Evolutionary conservation across 345 rosid genomes (phyloP), one percentile per base, ranked within the genome.

Genomic region (Hypericum androsaemum): DNA sequence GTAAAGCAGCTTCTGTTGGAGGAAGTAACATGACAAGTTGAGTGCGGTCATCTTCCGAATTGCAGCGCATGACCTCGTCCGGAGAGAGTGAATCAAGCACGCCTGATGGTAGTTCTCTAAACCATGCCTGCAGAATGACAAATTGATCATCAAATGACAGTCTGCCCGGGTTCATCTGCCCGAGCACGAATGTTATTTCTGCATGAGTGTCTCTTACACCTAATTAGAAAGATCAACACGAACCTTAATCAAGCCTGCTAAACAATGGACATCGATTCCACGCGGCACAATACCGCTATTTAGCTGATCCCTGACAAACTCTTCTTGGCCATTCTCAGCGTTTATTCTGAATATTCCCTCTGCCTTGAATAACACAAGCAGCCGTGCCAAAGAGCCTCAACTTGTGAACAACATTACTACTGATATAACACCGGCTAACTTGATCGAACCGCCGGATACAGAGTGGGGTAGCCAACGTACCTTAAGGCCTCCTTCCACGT

Each of bases 331-430:
- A 45, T 86, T 86, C 60, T 83, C 97, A 2, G 95, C 95, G 56
- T 78, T 86, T 58, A 89, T 81, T 57, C 97, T 80, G 63, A 89
- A 89, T 59, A 89, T 80, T 65, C 97, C 97, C 78, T 89, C 97
- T 36, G 83, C 97, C 97, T 89, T 65, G 62, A 55, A 44, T 58
- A 76, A 59, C 47, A 63, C 35, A 71, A 58, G 53, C 56, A 56
- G 63, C 36, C 58, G 55, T 38, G 13, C 38, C 39, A 39, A 56
- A 50, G 37, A n/a, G n/a, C 41, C 2, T 47, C 45, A 53, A 54
- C 15, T 37, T 50, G 41, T 36, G 6, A 48, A 54, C 7, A 56
- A 28, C 22, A n/a, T 12, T 8, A 8, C 7, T n/a, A 11, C n/a
- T n/a, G n/a, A 46, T 50, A 11, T 0, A 15, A 36, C 7, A 50